phyloP scores from a whole-genome alignment of 169 alveolate genomes.

The Cryptosporidium sp. region DNA sequence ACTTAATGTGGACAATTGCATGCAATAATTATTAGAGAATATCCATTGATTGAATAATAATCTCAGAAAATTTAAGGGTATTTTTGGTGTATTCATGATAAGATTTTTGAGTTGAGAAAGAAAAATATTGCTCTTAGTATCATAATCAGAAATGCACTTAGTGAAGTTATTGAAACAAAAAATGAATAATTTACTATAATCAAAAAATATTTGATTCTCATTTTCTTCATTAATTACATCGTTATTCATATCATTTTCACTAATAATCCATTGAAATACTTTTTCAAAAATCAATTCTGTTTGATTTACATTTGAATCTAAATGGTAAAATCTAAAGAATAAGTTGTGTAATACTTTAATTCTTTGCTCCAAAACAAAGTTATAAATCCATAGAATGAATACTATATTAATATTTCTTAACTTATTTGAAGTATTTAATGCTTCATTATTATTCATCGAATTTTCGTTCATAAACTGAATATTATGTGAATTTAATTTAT shows the following conservation, averaged over 20 bases:
- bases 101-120: conserved; percentile 35
- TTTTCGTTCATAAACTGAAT: conserved; percentile 12
- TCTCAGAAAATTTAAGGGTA: conserved; percentile 37
- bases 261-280: conserved; percentile 13
- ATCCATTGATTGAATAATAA: conserved; percentile 39
- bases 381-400: conserved; percentile 39
- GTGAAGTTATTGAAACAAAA: conserved; percentile 32
- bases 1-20: conserved; percentile 16
- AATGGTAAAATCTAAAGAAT: conserved; percentile 45
- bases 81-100: conserved; percentile 17
- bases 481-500: background rate
- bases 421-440: background rate
- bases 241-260: background rate
- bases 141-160: conserved; percentile 12
- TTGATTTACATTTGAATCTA: background rate
- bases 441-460: background rate
- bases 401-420: conserved; percentile 18
- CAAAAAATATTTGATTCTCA: background rate
- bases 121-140: conserved; percentile 26
- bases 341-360: conserved; percentile 29
- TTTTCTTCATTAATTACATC: conserved; percentile 13
- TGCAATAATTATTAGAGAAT: conserved; percentile 4
- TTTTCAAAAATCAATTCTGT: background rate
- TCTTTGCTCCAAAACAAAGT: conserved; percentile 42
- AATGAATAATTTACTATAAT: conserved; percentile 28